Evolutionary conservation across 1,284 basidiomycete genomes (phyloP).

Genomic region (Rhodotorula sp.): DNA sequence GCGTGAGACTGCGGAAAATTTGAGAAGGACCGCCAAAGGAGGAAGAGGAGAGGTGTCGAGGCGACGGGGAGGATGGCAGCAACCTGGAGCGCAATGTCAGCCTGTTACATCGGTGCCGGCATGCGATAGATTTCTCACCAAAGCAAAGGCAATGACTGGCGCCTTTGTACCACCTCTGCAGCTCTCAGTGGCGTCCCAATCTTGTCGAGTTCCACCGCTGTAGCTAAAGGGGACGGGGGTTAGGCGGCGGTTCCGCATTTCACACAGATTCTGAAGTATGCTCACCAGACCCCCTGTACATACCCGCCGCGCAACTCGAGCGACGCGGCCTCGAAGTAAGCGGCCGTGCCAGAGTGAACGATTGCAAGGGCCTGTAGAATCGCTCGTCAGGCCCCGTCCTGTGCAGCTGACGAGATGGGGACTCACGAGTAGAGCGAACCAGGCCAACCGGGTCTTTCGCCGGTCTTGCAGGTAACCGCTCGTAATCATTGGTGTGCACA

Average conservation of each 20-base stretch:
- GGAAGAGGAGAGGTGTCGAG: constrained; percentile 9
- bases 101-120: background rate
- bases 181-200: too few relatives aligned
- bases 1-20: background rate
- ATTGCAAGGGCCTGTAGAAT: too few relatives aligned
- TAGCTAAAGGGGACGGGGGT: too few relatives aligned
- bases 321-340: constrained; percentile 7
- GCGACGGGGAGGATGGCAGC: constrained; percentile 12
- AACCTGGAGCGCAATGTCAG: background rate
- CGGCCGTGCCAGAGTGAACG: background rate
- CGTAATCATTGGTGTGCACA: background rate
- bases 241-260: too few relatives aligned
- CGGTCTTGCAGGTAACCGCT: background rate
- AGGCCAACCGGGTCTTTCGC: background rate
- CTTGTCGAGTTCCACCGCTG: too few relatives aligned
- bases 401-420: too few relatives aligned
- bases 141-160: too few relatives aligned
- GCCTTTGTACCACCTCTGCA: too few relatives aligned
- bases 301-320: too few relatives aligned
- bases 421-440: constrained; percentile 11
- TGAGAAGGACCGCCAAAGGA: constrained; percentile 1
- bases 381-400: too few relatives aligned
- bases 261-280: too few relatives aligned
- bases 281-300: too few relatives aligned
- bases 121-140: background rate